Base-by-base conservation (phyloP, 306 rosid species). In the Vigna angularis region DNA sequence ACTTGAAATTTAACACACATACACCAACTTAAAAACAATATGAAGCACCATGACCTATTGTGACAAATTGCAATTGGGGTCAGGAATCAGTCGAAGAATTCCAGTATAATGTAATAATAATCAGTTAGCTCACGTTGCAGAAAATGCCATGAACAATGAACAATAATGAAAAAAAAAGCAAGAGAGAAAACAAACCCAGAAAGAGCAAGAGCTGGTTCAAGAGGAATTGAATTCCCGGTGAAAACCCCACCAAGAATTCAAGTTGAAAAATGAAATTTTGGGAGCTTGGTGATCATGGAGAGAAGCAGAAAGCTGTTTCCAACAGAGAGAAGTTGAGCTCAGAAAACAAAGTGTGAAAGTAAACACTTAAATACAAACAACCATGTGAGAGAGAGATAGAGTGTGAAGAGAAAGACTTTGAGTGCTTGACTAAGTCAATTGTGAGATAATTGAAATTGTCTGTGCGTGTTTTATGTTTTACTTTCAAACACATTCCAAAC, bases 131-230 rank as follows among this genome's bases (percentile, higher is more conserved):
- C 16, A 70, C 45, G 30, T 38, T 47, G 57, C 12, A 24, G 17
- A 68, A 83, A 48, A 13, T 12, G 32, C 22, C 12, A 48, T 38
- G 50, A 72, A 49, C 13, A 65, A 72, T 20, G 50, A 82, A 67
- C n/a, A 47, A 32, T 16, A 55, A 49, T 22, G 1, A 68, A n/a
- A 12, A 18, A 30, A 30, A 9, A 22, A 61, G 48, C 20, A 44
- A 15, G 48, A 71, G 6, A 20, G 28, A 9, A 18, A 49, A 30
- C 7, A 70, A 30, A 24, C 55, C 49, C 70, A 52, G 71, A 40
- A 58, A 58, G 80, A 48, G 58, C 15, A 56, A 72, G 34, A 83
- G 76, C 61, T 78, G 73, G 15, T 9, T 58, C 80, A 73, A 67
- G 73, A 44, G 22, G 62, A 73, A 56, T 34, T 63, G 78, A 71